Percentiles rank a stretch among this genome's conserved stretches.
phyloP scores from a whole-genome alignment of 805 yeast genomes.

The Brettanomyces anomalus region DNA sequence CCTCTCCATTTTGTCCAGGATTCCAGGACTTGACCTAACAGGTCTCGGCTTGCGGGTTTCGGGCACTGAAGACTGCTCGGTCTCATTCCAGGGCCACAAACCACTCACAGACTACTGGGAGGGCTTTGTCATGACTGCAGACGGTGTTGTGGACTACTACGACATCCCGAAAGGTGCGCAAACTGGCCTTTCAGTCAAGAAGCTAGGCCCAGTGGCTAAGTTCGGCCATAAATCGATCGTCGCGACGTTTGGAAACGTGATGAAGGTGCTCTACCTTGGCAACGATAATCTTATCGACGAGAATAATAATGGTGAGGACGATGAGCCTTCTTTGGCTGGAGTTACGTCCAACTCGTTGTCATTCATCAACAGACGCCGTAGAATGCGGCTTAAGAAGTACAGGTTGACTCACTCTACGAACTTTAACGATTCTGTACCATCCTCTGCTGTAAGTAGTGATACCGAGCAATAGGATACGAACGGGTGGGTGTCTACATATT shows the following conservation, averaged over 20 bases:
- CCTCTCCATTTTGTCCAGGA: neutral
- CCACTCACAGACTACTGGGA: slow-evolving; percentile 42
- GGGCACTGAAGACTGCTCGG: neutral
- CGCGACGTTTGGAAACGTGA: slow-evolving; percentile 62
- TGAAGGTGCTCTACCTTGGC: slow-evolving; percentile 69
- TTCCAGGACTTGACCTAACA: neutral
- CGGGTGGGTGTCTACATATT: too few species aligned
- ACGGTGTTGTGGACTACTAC: slow-evolving; percentile 52
- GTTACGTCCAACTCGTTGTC: slow-evolving; percentile 22
- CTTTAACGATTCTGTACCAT: slow-evolving; percentile 18
- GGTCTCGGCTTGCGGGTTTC: neutral
- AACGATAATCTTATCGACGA: slow-evolving; percentile 60
- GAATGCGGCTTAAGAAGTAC: slow-evolving; percentile 25
- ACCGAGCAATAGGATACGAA: neutral
- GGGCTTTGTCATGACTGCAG: slow-evolving; percentile 69
- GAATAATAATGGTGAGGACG: slow-evolving; percentile 33
- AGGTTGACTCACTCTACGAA: slow-evolving; percentile 30
- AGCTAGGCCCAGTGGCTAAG: slow-evolving; percentile 52
- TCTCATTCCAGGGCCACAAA: neutral
- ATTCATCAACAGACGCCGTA: slow-evolving; percentile 29
- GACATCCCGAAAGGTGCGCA: slow-evolving; percentile 41
- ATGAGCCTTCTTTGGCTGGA: slow-evolving; percentile 22
- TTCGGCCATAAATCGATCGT: slow-evolving; percentile 76
- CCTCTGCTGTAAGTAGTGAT: slow-evolving; percentile 1
- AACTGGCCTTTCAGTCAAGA: slow-evolving; percentile 40